Conservation (phyloP, 1,139 yeast genomes). For the Yamadazyma epiphylla region DNA sequence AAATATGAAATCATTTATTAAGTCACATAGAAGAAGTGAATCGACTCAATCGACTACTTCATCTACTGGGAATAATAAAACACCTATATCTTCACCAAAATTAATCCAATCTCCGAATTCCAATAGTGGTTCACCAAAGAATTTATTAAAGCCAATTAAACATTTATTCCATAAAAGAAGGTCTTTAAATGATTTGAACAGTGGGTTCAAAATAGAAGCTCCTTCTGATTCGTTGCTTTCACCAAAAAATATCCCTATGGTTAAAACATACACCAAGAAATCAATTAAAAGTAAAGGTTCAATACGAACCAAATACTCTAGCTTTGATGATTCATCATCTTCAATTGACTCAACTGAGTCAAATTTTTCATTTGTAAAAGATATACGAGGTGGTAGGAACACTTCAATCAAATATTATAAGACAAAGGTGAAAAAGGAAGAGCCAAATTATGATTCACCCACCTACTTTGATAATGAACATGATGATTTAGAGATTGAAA, state of each 20-base stretch:
- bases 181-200: constrained; percentile 2
- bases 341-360: constrained; percentile 12
- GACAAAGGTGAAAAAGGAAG: constrained; percentile 17
- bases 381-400: constrained; percentile 53
- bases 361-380: constrained; percentile 54
- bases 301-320: constrained; percentile 4
- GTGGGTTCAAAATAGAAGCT: not conserved
- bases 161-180: constrained; percentile 26
- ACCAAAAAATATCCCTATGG: too few species aligned
- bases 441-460: constrained; percentile 6
- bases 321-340: constrained; percentile 5
- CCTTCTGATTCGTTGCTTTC: not conserved
- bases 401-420: constrained; percentile 61
- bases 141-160: constrained; percentile 40
- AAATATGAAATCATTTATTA: constrained; percentile 47
- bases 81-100: constrained; percentile 22
- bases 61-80: constrained; percentile 8
- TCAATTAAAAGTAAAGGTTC: constrained; percentile 6
- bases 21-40: constrained; percentile 35
- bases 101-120: constrained; percentile 12
- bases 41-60: constrained; percentile 14
- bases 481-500: constrained; percentile 35
- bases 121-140: constrained; percentile 36
- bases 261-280: not conserved
- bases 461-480: constrained; percentile 28